Base-by-base conservation (phyloP, 176 grass and related monocot genomes). In the Panicum miliaceum region DNA sequence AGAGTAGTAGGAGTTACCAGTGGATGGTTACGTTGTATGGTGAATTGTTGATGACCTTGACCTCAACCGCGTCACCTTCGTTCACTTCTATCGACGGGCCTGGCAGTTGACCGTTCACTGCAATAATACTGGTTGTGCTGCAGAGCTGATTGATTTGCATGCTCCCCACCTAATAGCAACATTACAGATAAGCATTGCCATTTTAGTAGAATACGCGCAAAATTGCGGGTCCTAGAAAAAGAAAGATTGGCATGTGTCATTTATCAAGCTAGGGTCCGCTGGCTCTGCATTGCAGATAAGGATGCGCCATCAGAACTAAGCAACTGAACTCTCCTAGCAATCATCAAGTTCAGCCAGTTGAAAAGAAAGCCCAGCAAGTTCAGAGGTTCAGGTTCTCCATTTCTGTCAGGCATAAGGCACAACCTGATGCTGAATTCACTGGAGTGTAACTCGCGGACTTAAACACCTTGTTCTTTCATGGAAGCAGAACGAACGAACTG, bases 81-180 rank as follows among this genome's bases (percentile, higher is more conserved):
- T 79, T 75, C 59, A 87, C 89, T 61, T 90, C 80, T 26, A 90
- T 90, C 13, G 84, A 73, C 14, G 90, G 83, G 5, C 89, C 88
- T 29, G 88, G 93, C 38, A 89, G 76, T 18, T 68, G 87, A 8
- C 93, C 88, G 47, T 95, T 92, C 64, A 92, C 89, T 3, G 75
- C 86, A 11, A 91, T 78, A 68, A 88, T 91, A 41, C 72, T 52
- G 15, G 86, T 91, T 42, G 19, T 88, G 35, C 76, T 84, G 81
- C 89, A 91, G 14, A 91, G 85, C 71, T 81, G 84, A 76, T 38
- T 88, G 8, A 87, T 69, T 12, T 38, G 45, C 89, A 78, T 91
- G 41, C 81, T 80, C 40, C 76, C 81, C 22, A 91, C 85, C 89
- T 91, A 68, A 58, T 78, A 23, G 48, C 66, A 78, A 3, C 29